phyloP scores from a whole-genome alignment of 2,329 filamentous ascomycete genomes.

The Fusarium tricinctum region DNA sequence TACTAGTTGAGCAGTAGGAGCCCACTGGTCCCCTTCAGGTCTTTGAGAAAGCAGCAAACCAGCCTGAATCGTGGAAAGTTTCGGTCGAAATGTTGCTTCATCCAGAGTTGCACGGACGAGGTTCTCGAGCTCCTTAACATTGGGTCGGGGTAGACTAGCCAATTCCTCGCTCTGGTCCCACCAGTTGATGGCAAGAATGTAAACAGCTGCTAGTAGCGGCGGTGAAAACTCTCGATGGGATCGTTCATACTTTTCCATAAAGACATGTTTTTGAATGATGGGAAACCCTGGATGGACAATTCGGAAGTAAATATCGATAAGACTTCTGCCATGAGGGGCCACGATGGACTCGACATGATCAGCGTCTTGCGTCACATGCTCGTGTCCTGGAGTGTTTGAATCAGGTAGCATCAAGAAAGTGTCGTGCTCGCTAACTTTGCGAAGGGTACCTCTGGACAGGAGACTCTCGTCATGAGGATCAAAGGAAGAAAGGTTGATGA shows the following conservation, averaged over 20 bases:
- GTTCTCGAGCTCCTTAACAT: conserved; percentile 79
- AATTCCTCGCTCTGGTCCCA: conserved; percentile 82
- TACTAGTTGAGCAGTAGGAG: conserved; percentile 87
- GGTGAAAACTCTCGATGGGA: conserved; percentile 82
- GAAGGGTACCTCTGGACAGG: conserved; percentile 75
- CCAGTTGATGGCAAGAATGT: conserved; percentile 89
- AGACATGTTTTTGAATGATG: conserved; percentile 84
- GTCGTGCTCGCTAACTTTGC: conserved; percentile 82
- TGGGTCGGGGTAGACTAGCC: conserved; percentile 73
- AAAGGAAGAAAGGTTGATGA: conserved; percentile 84
- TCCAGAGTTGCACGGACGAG: conserved; percentile 80
- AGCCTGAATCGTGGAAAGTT: conserved; percentile 84
- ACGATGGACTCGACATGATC: conserved; percentile 83
- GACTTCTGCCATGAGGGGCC: conserved; percentile 78
- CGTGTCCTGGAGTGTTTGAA: conserved; percentile 77
- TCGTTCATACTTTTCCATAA: conserved; percentile 81
- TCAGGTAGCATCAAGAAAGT: conserved; percentile 87
- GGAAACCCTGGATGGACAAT: conserved; percentile 86
- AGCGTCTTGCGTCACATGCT: conserved; percentile 76
- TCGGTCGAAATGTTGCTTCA: conserved; percentile 84
- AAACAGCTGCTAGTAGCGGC: conserved; percentile 82
- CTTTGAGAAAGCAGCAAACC: conserved; percentile 81
- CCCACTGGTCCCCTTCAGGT: conserved; percentile 84
- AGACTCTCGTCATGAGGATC: conserved; percentile 86
- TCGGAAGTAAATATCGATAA: conserved; percentile 86